Evolutionary conservation across 192 early-diverging fungal genomes (phyloP).

Genomic region (Phlyctochytrium arcticum): DNA sequence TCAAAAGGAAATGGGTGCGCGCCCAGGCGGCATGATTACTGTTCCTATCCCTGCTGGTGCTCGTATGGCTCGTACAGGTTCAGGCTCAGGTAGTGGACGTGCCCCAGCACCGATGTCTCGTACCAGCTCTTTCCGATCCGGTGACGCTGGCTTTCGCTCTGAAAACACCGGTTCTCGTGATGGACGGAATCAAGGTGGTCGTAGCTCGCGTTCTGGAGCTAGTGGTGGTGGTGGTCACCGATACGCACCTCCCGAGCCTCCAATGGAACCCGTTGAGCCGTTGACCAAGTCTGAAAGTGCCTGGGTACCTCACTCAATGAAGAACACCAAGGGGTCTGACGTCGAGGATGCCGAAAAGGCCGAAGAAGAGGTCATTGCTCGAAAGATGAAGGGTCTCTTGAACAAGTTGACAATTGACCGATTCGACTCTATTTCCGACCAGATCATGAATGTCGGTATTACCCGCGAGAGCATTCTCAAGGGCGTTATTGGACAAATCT

Average conservation of each 20-base stretch:
- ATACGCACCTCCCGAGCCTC: constrained; percentile 3
- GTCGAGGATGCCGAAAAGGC: constrained; percentile 31
- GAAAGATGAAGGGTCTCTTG: constrained; percentile 81
- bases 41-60: constrained; percentile 14
- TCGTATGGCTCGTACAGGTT: constrained; percentile 19
- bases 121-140: neutral
- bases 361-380: constrained; percentile 19
- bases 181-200: neutral
- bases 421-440: constrained; percentile 79
- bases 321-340: constrained; percentile 25
- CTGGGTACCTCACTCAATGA: constrained; percentile 60
- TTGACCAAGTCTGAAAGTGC: constrained; percentile 39
- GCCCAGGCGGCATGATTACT: constrained; percentile 12
- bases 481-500: constrained; percentile 80
- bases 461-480: constrained; percentile 65
- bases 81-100: constrained; percentile 24
- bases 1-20: constrained; percentile 3
- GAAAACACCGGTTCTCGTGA: neutral
- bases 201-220: constrained; percentile 4
- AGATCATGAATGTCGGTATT: constrained; percentile 78
- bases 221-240: constrained; percentile 6
- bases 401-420: constrained; percentile 98
- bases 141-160: too few species aligned
- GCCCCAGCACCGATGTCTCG: neutral
- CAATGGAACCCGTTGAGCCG: constrained; percentile 17